Percentiles rank a stretch among this genome's conserved stretches.
Conservation (phyloP, 2,329 filamentous ascomycete species). For the Colletotrichum eleusines region DNA sequence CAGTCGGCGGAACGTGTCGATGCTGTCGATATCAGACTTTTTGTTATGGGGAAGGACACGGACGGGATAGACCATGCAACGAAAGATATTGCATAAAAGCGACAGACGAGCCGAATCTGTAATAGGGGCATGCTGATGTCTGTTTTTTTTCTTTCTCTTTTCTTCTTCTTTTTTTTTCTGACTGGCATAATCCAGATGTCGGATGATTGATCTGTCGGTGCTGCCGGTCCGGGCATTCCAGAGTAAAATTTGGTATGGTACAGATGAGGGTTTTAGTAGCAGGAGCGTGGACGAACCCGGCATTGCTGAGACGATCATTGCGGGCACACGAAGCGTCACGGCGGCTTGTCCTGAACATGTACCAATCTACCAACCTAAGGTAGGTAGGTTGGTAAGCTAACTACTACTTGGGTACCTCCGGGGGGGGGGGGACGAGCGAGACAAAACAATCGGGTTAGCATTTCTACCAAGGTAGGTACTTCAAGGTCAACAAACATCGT, state of each 20-base stretch:
- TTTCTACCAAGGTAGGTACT: no score
- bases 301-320: constrained; percentile 4
- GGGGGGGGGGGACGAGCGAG: background rate
- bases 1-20: constrained; percentile 15
- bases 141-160: background rate
- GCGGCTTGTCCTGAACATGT: background rate
- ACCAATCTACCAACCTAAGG: background rate
- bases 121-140: no score
- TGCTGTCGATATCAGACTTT: background rate
- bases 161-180: no score
- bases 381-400: no score
- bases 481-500: background rate
- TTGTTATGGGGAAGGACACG: background rate
- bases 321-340: constrained; percentile 21
- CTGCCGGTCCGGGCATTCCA: constrained; percentile 12
- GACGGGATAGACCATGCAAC: constrained; percentile 11
- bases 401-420: no score
- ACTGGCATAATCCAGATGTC: constrained; percentile 18
- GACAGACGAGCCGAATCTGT: background rate
- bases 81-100: background rate
- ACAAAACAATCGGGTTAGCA: constrained; percentile 13
- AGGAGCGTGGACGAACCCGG: constrained; percentile 28
- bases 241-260: background rate
- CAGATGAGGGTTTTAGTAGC: background rate
- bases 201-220: background rate